These are phyloP conservation scores for Debaryomyces hansenii DNA, from an alignment of 805 yeast genomes.

Conservation along the genomic window DNA sequence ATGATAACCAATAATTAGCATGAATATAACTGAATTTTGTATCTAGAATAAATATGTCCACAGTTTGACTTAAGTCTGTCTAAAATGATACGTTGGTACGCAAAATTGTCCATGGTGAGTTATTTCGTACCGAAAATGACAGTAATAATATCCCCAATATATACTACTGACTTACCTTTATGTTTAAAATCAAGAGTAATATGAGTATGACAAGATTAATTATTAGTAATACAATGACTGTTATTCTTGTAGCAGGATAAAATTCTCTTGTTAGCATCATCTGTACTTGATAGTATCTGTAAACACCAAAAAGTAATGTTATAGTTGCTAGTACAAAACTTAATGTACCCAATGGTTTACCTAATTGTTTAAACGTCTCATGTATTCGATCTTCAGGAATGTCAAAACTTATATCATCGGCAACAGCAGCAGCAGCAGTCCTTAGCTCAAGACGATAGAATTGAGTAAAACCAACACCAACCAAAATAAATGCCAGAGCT, in stretches of 20 bases:
- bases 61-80: too few relatives aligned
- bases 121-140: too few relatives aligned
- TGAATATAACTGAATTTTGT: too few relatives aligned
- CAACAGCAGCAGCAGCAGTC: slow-evolving; percentile 1
- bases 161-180: slow-evolving; percentile 7
- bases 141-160: too few relatives aligned
- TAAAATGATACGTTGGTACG: too few relatives aligned
- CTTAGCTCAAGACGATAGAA: slow-evolving; percentile 18
- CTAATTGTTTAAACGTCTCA: slow-evolving; percentile 10
- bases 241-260: slow-evolving; percentile 25
- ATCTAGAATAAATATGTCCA: too few relatives aligned
- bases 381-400: not conserved
- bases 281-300: slow-evolving; percentile 28
- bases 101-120: too few relatives aligned
- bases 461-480: slow-evolving; percentile 24
- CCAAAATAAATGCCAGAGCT: slow-evolving; percentile 19
- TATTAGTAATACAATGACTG: slow-evolving; percentile 16
- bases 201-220: slow-evolving; percentile 18
- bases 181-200: slow-evolving; percentile 18
- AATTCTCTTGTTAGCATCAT: slow-evolving; percentile 14
- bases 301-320: slow-evolving; percentile 18
- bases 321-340: slow-evolving; percentile 16
- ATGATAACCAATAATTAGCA: too few relatives aligned
- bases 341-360: slow-evolving; percentile 17
- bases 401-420: slow-evolving; percentile 4